A percentile compares a stretch with the other conserved stretches of the same genome.
These are phyloP conservation scores for Fagopyrum tataricum DNA, from an alignment of 148 eudicot species.

Conservation along the genomic window DNA sequence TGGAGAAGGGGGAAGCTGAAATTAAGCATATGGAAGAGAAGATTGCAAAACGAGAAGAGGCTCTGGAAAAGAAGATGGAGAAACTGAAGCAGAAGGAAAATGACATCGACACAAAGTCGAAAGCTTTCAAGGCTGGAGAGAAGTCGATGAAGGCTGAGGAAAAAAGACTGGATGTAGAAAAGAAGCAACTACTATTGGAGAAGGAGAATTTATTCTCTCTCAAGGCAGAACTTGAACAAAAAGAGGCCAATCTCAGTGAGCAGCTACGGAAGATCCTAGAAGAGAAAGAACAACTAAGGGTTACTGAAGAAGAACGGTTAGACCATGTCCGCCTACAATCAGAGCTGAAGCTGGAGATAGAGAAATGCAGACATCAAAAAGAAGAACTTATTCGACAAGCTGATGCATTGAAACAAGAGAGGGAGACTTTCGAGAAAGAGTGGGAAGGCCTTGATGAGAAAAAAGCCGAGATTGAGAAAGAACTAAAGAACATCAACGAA, in stretches of 20 bases:
- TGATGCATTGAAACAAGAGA: slow-evolving; percentile 71
- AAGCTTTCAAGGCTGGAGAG: slow-evolving; percentile 51
- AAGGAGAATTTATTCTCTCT: slow-evolving; percentile 46
- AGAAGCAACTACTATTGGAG: slow-evolving; percentile 52
- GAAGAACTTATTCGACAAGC: slow-evolving; percentile 65
- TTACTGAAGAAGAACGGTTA: slow-evolving; percentile 80
- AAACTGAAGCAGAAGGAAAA: slow-evolving; percentile 72
- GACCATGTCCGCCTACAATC: slow-evolving; percentile 70
- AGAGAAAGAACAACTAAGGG: slow-evolving; percentile 62
- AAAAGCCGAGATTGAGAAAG: slow-evolving; percentile 42
- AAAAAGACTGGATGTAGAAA: slow-evolving; percentile 57
- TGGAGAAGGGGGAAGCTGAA: slow-evolving; percentile 49
- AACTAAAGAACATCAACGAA: slow-evolving; percentile 41
- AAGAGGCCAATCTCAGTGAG: slow-evolving; percentile 46
- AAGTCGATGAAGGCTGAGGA: slow-evolving; percentile 56
- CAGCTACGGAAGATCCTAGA: slow-evolving; percentile 35
- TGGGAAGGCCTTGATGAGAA: slow-evolving; percentile 97
- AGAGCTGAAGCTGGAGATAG: slow-evolving; percentile 71
- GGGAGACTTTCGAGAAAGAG: slow-evolving; percentile 78
- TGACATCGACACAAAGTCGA: slow-evolving; percentile 39
- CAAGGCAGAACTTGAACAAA: slow-evolving; percentile 61
- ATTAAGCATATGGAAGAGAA: slow-evolving; percentile 70
- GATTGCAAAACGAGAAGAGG: slow-evolving; percentile 68
- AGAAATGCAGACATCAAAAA: slow-evolving; percentile 55
- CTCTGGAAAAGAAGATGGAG: slow-evolving; percentile 71